A percentile compares a stretch with the other conserved stretches of the same genome.
These are phyloP conservation scores for Epichloe bromicola DNA, from an alignment of 2,329 filamentous ascomycete species.

Conservation along the genomic window DNA sequence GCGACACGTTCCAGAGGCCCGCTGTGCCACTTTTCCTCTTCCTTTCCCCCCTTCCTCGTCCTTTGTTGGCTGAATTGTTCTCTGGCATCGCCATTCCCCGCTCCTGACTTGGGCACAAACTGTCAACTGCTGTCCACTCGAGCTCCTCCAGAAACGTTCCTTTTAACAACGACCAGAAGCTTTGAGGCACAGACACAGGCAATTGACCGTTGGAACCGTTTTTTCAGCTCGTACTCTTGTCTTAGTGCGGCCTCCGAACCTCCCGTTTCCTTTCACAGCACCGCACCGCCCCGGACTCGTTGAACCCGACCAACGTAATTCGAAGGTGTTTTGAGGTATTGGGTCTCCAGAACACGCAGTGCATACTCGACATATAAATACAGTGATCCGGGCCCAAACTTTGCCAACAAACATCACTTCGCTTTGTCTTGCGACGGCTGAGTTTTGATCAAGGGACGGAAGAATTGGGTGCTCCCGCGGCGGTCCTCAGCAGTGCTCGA, in stretches of 20 bases:
- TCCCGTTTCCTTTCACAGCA: not conserved
- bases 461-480: not conserved
- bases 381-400: not conserved
- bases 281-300: not conserved
- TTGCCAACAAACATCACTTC: too few species aligned
- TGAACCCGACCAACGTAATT: not conserved
- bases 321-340: not conserved
- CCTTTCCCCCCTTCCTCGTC: not conserved
- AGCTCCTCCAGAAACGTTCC: not conserved
- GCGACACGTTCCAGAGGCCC: not conserved
- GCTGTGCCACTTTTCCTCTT: not conserved
- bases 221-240: not conserved
- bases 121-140: not conserved
- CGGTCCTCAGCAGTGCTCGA: not conserved
- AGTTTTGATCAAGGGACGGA: too few species aligned
- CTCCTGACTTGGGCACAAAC: constrained; percentile 1
- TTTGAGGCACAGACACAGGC: not conserved
- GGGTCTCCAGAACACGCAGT: not conserved
- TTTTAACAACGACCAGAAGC: not conserved
- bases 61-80: not conserved
- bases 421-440: too few species aligned
- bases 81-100: not conserved
- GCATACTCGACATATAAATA: not conserved
- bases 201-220: not conserved
- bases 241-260: not conserved